These are phyloP conservation scores for Nakaseomyces kungkrabaensis DNA, from an alignment of 1,139 yeast genomes.

Conservation along the genomic window DNA sequence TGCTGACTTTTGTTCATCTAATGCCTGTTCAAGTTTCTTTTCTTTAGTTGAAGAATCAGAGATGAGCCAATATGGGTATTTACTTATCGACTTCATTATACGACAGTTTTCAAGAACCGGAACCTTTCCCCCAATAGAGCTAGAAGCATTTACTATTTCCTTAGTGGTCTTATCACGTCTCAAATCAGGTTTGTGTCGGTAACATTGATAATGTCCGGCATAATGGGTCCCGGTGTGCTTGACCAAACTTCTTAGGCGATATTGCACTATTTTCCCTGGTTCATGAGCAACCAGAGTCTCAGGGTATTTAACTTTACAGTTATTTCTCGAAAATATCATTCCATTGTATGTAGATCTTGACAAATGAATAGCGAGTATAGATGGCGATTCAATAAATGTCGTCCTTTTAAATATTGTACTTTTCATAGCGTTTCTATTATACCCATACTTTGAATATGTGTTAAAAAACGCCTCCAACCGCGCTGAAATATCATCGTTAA, in stretches of 20 bases:
- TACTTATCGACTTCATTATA: constrained; percentile 13
- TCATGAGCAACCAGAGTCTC: constrained; percentile 44
- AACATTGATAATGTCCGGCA: constrained; percentile 84
- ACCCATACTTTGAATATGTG: constrained; percentile 36
- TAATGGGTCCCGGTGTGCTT: constrained; percentile 85
- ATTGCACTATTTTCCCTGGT: constrained; percentile 31
- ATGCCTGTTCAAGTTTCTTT: constrained; percentile 47
- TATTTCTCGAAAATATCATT: constrained; percentile 61
- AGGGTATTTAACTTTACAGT: constrained; percentile 60
- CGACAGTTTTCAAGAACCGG: neutral
- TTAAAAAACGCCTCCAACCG: constrained; percentile 38
- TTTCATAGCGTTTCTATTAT: constrained; percentile 39
- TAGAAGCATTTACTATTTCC: constrained; percentile 36
- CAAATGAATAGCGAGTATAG: constrained; percentile 62
- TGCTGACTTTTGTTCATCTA: constrained; percentile 62
- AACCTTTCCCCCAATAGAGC: constrained; percentile 5
- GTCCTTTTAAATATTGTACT: constrained; percentile 61
- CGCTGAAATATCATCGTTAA: constrained; percentile 51
- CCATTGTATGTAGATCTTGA: constrained; percentile 74
- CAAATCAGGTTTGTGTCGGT: constrained; percentile 55
- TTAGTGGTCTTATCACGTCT: constrained; percentile 41
- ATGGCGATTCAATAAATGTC: constrained; percentile 56
- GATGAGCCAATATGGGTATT: constrained; percentile 75
- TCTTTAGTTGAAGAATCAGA: constrained; percentile 69
- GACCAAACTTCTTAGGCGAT: constrained; percentile 60